These are phyloP conservation scores for Prunus campanulata DNA, from an alignment of 306 rosid species.

Conservation along the genomic window DNA sequence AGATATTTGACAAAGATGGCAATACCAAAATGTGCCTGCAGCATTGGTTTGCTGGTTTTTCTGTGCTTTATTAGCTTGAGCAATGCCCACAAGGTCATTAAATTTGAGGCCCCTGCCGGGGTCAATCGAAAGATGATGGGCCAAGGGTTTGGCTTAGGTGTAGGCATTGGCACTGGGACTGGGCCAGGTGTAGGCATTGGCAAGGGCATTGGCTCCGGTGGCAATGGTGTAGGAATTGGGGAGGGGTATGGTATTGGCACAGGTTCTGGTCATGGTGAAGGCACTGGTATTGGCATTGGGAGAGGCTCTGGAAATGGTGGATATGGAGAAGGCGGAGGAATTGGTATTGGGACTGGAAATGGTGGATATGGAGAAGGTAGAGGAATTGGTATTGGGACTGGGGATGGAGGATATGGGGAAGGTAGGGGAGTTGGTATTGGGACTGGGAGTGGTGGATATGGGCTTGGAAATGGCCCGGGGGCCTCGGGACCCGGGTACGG, in stretches of 20 bases:
- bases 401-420: background rate
- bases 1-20: slow-evolving; percentile 4
- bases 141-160: background rate
- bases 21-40: background rate
- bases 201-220: background rate
- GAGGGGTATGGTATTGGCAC: slow-evolving; percentile 1
- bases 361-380: background rate
- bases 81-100: background rate
- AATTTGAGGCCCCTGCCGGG: background rate
- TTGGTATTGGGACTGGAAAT: background rate
- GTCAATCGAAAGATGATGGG: background rate
- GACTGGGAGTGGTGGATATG: background rate
- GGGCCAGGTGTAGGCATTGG: background rate
- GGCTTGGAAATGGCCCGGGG: background rate
- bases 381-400: background rate
- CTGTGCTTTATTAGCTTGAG: slow-evolving; percentile 1
- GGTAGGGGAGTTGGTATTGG: background rate
- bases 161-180: background rate
- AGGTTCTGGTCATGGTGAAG: background rate
- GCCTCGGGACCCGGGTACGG: no score
- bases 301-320: background rate
- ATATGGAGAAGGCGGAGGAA: background rate
- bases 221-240: background rate
- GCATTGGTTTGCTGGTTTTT: background rate
- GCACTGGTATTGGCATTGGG: background rate